Evolutionary conservation across 805 yeast species (phyloP).

Genomic region (Candida nonsorbophila): DNA sequence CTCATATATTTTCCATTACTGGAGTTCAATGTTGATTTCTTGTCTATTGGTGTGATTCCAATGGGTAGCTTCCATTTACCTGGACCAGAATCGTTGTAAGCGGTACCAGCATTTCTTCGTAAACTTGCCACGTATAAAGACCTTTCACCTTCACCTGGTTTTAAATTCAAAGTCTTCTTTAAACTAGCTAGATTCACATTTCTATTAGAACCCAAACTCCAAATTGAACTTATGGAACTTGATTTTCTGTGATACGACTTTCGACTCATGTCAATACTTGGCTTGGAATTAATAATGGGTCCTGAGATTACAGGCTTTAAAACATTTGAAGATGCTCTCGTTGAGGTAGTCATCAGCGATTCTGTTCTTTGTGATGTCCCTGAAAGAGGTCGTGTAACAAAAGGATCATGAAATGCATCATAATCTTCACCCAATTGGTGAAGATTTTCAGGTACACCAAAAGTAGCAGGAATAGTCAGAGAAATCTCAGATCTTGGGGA

Average conservation of each 20-base stretch:
- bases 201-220: slow-evolving; percentile 24
- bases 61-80: slow-evolving; percentile 46
- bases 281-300: neutral
- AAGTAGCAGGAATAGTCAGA: neutral
- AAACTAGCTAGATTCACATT: slow-evolving; percentile 34
- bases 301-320: neutral
- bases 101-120: slow-evolving; percentile 41
- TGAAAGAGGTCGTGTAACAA: neutral
- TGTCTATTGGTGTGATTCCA: slow-evolving; percentile 48
- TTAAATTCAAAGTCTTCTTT: slow-evolving; percentile 27
- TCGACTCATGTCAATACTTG: neutral
- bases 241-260: slow-evolving; percentile 8
- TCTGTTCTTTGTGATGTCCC: neutral
- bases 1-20: slow-evolving; percentile 24
- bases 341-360: slow-evolving; percentile 1
- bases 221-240: slow-evolving; percentile 30
- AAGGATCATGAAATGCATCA: too few species aligned
- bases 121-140: slow-evolving; percentile 46
- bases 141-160: slow-evolving; percentile 46
- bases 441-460: neutral
- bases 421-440: too few species aligned
- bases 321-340: neutral
- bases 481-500: slow-evolving; percentile 2
- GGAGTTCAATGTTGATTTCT: slow-evolving; percentile 16
- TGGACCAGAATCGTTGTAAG: slow-evolving; percentile 45